These are phyloP conservation scores for Lactarius sanguifluus DNA, from an alignment of 768 basidiomycete genomes.

Conservation along the genomic window DNA sequence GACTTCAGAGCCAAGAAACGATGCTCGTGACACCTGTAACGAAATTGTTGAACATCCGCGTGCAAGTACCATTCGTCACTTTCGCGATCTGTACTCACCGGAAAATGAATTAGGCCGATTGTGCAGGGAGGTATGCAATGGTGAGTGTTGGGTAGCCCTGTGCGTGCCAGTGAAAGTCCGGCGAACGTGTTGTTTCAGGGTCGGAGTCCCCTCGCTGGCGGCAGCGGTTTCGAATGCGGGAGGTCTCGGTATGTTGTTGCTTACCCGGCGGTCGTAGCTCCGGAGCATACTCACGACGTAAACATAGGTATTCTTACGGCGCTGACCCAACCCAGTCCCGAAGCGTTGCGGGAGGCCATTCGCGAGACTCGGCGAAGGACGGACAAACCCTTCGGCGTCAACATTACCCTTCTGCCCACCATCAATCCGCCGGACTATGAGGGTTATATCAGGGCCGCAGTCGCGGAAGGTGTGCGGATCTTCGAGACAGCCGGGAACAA, in stretches of 20 bases:
- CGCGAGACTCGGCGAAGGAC: constrained; percentile 70
- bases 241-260: constrained; percentile 57
- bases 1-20: not conserved
- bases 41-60: constrained; percentile 60
- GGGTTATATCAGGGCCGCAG: constrained; percentile 75
- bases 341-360: constrained; percentile 77
- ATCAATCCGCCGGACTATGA: constrained; percentile 92
- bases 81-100: not conserved
- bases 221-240: constrained; percentile 83
- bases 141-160: constrained; percentile 39
- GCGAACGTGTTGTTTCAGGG: constrained; percentile 47
- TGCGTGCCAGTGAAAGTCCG: not conserved
- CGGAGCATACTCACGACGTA: not conserved
- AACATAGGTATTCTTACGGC: constrained; percentile 75
- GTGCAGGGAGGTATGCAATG: constrained; percentile 94
- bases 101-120: constrained; percentile 54
- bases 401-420: constrained; percentile 82
- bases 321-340: constrained; percentile 83
- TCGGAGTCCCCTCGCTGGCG: constrained; percentile 71
- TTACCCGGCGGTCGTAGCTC: not conserved
- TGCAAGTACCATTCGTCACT: constrained; percentile 46
- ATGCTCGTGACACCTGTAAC: constrained; percentile 59
- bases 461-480: constrained; percentile 84
- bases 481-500: constrained; percentile 95
- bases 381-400: constrained; percentile 78